Base-by-base conservation (phyloP, 148 eudicot genomes). In the Fallopia convolvulus region DNA sequence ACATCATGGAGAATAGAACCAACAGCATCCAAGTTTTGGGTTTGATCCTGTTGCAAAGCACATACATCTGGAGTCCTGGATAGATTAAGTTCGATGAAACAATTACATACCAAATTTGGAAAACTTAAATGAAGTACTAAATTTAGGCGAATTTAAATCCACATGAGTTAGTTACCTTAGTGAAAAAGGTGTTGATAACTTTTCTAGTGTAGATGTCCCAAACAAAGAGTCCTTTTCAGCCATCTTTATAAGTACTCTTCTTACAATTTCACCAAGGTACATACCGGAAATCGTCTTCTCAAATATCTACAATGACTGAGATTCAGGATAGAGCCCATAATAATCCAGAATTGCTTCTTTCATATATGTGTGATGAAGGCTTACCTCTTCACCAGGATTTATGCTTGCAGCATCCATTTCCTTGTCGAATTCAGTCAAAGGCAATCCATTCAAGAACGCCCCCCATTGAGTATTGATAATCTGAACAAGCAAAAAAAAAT, bases 401-500 rank as follows among this genome's bases (percentile, higher is more conserved):
- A 88, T 82, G 77, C 96, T 91, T 26, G 82, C 82, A 36, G 88
- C 91, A 87, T 93, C 98, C 96, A 93, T 84, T 58, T 85, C 89
- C 80, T 78, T 81, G 78, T 93, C 98, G 58, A 83, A 89, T 75
- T 89, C 87, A 21, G 91, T 88, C 74, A 93, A 81, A 3, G 92
- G 96, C 85, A 91, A 90, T 63, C 90, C 91, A 58, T 83, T 81
- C 23, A 90, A 87, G 80, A 93, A 93, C 52, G 90, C 88, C 76
- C 98, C 98, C 98, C 98, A 93, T 76, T 93, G 96, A 21, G 82
- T 91, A 49, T 89, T 88, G 49, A 93, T 78, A 78, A 93, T 86
- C 98, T 91, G 84, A 77, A 80, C 60, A 30, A 39, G 18, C 10
- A 8, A 33, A 30, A n/a, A 0, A 49, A 20, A 14, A 74, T 11